Base-by-base conservation (phyloP, 352 stramenopile genomes). In the Phytophthora fragariaefolia region DNA sequence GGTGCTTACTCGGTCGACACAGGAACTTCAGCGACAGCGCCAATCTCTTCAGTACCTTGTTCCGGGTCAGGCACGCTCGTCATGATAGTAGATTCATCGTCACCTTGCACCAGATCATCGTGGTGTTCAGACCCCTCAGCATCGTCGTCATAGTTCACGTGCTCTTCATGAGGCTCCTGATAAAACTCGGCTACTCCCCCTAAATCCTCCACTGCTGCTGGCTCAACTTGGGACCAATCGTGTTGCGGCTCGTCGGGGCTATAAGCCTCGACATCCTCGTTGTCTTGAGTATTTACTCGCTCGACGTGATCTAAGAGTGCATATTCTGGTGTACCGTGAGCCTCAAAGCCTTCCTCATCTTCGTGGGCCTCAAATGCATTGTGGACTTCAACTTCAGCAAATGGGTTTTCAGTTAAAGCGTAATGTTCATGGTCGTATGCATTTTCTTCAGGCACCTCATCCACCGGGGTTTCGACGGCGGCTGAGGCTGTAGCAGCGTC, bases 111-210 rank as follows among this genome's bases (percentile, higher is more conserved):
- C 27, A 54, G 32, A 34, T 55, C 40, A 22, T 47, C 18, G 4
- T 30, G 30, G 30, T 49, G 20, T 4, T 55, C 45, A 8, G 34
- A 10, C 38, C 6, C 15, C 22, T 8, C 34, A 23, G 4, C 18
- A 13, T 50, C 2, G 13, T 27, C 54, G 27, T 32, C 26, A 22
- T 46, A 64, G n/a, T 7, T n/a, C 10, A 8, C 3, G 36, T 61
- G 42, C 15, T 64, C 52, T 54, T 69, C 59, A 17, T 59, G 20
- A 10, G 36, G 1, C 20, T 48, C 50, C 42, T 68, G 38, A 22
- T 42, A 43, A 43, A 56, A 13, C 46, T 48, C 15, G 5, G 24
- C 40, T 63, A 67, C 6, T 63, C 58, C 8, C 18, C 20, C 47
- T 17, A 18, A 45, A 38, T 45, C 9, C 27, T 67, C 57, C 42